Evolutionary conservation across 768 basidiomycete genomes (phyloP).

Genomic region (Leccinum subtestaceum): DNA sequence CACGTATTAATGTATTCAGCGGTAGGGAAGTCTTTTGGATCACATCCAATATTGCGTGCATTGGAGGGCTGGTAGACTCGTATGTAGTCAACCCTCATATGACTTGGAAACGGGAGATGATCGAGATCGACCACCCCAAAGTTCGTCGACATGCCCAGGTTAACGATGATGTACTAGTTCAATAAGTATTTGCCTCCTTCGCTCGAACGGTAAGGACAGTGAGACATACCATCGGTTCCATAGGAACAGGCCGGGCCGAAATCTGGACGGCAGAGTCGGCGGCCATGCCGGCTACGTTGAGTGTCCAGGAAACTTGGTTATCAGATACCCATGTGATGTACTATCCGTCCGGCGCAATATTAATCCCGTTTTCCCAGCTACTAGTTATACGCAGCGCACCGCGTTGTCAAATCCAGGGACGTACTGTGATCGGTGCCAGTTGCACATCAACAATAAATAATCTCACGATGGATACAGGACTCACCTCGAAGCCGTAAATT

Average conservation of each 20-base stretch:
- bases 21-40: conserved; percentile 66
- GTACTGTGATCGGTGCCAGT: conserved; percentile 19
- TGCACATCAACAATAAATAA: background rate
- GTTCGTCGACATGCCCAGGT: conserved; percentile 58
- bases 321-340: conserved; percentile 86
- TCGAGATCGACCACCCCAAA: conserved; percentile 57
- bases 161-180: conserved; percentile 49
- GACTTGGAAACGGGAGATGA: conserved; percentile 49
- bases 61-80: conserved; percentile 71
- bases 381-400: conserved; percentile 36
- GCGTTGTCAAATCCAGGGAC: conserved; percentile 62
- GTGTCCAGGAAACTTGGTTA: conserved; percentile 68
- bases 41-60: conserved; percentile 69
- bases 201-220: background rate
- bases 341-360: conserved; percentile 30
- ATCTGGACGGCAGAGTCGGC: conserved; percentile 61
- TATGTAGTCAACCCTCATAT: conserved; percentile 51
- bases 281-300: conserved; percentile 65
- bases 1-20: conserved; percentile 66
- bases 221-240: conserved; percentile 78
- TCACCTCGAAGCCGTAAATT: conserved; percentile 76
- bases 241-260: conserved; percentile 62
- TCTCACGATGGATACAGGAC: conserved; percentile 8
- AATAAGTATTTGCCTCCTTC: background rate
- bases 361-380: background rate